phyloP scores from a whole-genome alignment of 2,329 filamentous ascomycete genomes.

The Sporothrix curviconia region DNA sequence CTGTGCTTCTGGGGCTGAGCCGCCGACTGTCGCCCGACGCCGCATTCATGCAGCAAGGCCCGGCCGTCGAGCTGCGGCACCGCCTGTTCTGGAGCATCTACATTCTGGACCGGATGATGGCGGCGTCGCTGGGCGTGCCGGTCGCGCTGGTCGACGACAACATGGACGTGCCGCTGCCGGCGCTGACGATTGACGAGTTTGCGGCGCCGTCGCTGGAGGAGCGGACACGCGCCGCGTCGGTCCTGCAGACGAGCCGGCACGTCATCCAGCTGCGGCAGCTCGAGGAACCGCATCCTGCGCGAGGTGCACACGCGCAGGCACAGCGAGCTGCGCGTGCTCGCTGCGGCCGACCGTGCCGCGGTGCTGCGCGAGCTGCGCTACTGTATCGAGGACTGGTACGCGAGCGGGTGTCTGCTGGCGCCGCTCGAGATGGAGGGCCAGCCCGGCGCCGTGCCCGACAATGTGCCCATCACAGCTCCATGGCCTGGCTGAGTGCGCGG shows the following conservation, averaged over 20 bases:
- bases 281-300: conserved; percentile 35
- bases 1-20: conserved; percentile 33
- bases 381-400: conserved; percentile 43
- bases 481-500: conserved; percentile 37
- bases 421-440: conserved; percentile 30
- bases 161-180: conserved; percentile 35
- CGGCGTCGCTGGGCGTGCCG: conserved; percentile 35
- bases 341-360: conserved; percentile 20
- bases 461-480: conserved; percentile 39
- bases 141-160: conserved; percentile 34
- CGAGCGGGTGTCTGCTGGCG: conserved; percentile 37
- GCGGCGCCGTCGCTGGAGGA: conserved; percentile 33
- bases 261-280: conserved; percentile 39
- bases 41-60: too few species aligned
- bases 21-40: conserved; percentile 10
- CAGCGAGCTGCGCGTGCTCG: conserved; percentile 22
- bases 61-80: conserved; percentile 23
- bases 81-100: conserved; percentile 41
- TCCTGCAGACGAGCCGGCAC: conserved; percentile 39
- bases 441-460: too few species aligned
- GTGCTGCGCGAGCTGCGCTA: conserved; percentile 31
- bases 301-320: conserved; percentile 25
- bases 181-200: conserved; percentile 40
- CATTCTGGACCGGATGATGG: conserved; percentile 40
- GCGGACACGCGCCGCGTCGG: conserved; percentile 33